Evolutionary conservation across 305 asterid species (phyloP).

Genomic region (Fraxinus paxiana): DNA sequence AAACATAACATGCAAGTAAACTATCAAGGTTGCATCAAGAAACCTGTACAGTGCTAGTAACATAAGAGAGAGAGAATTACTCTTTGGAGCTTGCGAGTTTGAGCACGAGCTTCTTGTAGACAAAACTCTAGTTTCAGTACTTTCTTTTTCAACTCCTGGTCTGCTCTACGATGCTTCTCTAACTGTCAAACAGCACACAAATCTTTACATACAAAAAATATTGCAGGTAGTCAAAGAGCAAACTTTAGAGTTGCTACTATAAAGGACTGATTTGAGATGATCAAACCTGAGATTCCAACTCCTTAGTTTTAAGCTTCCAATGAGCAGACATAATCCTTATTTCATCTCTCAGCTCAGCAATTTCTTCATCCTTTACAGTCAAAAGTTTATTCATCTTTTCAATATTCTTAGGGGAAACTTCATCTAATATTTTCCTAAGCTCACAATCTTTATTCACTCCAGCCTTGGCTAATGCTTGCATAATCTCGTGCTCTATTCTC

Average conservation of each 20-base stretch:
- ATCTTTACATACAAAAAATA: background rate
- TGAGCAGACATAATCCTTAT: conserved; percentile 77
- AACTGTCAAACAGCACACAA: conserved; percentile 27
- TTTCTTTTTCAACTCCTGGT: conserved; percentile 72
- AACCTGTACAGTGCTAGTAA: background rate
- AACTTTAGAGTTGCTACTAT: background rate
- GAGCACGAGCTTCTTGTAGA: conserved; percentile 71
- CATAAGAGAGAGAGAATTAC: conserved; percentile 34
- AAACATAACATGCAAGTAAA: background rate
- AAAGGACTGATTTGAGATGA: background rate
- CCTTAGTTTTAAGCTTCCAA: conserved; percentile 75
- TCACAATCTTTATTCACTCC: conserved; percentile 65
- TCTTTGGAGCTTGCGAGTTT: conserved; percentile 77
- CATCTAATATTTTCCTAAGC: conserved; percentile 58
- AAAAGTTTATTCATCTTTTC: conserved; percentile 62
- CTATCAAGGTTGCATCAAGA: background rate
- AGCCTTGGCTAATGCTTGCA: conserved; percentile 64
- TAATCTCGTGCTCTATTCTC: conserved; percentile 74
- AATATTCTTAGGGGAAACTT: conserved; percentile 61
- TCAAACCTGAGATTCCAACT: conserved; percentile 76
- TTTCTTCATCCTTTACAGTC: conserved; percentile 64
- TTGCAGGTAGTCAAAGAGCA: background rate
- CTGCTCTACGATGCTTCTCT: conserved; percentile 66
- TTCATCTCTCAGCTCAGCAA: conserved; percentile 68
- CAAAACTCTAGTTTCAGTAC: conserved; percentile 64